Evolutionary conservation across 208 protist genomes (phyloP).

Genomic region (Leishmania aethiopica): DNA sequence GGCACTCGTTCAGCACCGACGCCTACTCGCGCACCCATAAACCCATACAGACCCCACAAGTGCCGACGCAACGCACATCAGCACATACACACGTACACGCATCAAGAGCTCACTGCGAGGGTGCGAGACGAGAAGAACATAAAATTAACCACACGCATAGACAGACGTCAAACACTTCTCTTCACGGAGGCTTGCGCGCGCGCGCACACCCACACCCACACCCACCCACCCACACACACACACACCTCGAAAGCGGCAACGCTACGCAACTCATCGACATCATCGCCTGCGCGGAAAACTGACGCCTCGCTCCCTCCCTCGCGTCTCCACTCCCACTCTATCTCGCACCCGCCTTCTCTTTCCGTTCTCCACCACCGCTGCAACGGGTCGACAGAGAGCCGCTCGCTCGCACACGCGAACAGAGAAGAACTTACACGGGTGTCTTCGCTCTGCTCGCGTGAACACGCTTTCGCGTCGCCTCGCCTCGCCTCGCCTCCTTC

Average conservation of each 20-base stretch:
- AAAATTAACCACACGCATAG: background rate
- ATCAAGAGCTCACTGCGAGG: background rate
- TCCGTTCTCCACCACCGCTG: background rate
- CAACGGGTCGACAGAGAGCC: background rate
- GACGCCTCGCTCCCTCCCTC: background rate
- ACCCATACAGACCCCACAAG: background rate
- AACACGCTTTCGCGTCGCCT: background rate
- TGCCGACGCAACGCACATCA: background rate
- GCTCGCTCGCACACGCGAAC: background rate
- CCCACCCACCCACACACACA: constrained; percentile 2
- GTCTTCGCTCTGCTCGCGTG: background rate
- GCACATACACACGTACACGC: background rate
- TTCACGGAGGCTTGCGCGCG: background rate
- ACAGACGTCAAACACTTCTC: background rate
- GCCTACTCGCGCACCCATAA: background rate
- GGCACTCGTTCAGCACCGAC: background rate
- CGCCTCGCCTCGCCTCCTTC: constrained; percentile 1
- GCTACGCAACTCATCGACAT: background rate
- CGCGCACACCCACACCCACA: background rate
- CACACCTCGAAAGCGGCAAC: background rate
- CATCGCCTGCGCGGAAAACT: background rate
- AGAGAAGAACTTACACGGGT: background rate
- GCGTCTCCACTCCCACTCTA: background rate
- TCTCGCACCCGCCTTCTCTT: background rate
- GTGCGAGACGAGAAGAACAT: background rate